Evolutionary conservation across 2,329 filamentous ascomycete genomes (phyloP).

Genomic region (Hypoxylon sp.): DNA sequence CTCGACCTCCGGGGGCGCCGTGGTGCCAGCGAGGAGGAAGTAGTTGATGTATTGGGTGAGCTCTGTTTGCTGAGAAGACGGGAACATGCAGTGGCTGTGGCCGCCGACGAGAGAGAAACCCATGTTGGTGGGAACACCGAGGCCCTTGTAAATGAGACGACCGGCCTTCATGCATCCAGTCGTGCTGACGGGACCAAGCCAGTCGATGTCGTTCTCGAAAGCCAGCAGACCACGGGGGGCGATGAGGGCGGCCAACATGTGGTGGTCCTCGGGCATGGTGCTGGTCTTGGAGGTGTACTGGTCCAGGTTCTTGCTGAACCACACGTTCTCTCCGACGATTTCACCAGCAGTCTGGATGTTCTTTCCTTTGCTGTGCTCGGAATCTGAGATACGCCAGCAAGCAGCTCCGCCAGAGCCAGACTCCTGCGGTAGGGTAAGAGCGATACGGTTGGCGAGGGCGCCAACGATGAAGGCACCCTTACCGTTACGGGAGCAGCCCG

Average conservation of each 20-base stretch:
- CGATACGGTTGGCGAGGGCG: constrained; percentile 71
- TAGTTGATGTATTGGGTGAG: constrained; percentile 69
- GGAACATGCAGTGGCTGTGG: constrained; percentile 71
- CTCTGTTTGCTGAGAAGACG: constrained; percentile 65
- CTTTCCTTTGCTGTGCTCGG: constrained; percentile 65
- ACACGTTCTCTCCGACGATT: constrained; percentile 74
- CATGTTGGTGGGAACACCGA: constrained; percentile 68
- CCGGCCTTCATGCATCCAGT: constrained; percentile 71
- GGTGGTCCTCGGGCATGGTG: constrained; percentile 69
- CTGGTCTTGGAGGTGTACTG: constrained; percentile 63
- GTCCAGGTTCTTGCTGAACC: constrained; percentile 72
- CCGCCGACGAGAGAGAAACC: constrained; percentile 70
- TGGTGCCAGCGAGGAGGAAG: constrained; percentile 62
- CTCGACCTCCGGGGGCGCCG: constrained; percentile 56
- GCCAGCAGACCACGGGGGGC: constrained; percentile 69
- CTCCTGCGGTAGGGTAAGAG: constrained; percentile 73
- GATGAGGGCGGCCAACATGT: constrained; percentile 69
- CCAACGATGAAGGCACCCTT: constrained; percentile 75
- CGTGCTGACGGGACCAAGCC: constrained; percentile 70
- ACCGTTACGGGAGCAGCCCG: constrained; percentile 75
- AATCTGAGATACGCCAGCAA: constrained; percentile 71
- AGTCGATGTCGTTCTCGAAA: constrained; percentile 72
- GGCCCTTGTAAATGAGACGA: constrained; percentile 67
- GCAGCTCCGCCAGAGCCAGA: constrained; percentile 73
- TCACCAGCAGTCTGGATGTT: constrained; percentile 73